Conservation (phyloP, 768 basidiomycete species). For the Tricholoma matsutake region DNA sequence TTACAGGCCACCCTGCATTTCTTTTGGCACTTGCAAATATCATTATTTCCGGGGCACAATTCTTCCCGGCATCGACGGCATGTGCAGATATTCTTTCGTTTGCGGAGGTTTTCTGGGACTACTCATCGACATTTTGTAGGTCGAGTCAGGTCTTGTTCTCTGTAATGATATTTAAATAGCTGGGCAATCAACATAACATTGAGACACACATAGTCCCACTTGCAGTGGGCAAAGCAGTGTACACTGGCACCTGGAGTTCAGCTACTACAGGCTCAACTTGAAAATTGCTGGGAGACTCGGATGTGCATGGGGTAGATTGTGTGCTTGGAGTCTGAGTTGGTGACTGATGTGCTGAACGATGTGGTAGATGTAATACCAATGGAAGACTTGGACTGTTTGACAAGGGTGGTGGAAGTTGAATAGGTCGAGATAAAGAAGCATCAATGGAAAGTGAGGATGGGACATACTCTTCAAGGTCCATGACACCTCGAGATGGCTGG, state of each 20-base stretch:
- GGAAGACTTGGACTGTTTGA: constrained; percentile 1
- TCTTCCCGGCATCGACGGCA: too few species aligned
- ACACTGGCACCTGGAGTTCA: not conserved
- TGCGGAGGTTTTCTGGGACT: too few species aligned
- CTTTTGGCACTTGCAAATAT: too few species aligned
- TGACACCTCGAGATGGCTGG: not conserved
- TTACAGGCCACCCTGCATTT: too few species aligned
- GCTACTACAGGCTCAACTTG: not conserved
- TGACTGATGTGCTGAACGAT: not conserved
- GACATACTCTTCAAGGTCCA: not conserved
- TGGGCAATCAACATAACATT: not conserved
- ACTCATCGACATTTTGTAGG: too few species aligned
- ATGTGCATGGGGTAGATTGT: too few species aligned
- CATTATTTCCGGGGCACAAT: too few species aligned
- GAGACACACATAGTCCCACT: not conserved
- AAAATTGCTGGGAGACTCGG: not conserved
- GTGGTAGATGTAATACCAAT: not conserved
- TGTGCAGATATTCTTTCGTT: too few species aligned
- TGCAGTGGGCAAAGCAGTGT: not conserved
- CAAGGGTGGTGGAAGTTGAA: not conserved
- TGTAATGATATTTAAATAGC: constrained; percentile 11
- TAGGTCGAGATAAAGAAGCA: not conserved
- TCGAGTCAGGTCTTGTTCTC: not conserved
- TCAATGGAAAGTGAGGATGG: constrained; percentile 2
- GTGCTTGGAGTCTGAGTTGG: not conserved